Base-by-base conservation (phyloP, 345 rosid genomes). In the Salix exigua region DNA sequence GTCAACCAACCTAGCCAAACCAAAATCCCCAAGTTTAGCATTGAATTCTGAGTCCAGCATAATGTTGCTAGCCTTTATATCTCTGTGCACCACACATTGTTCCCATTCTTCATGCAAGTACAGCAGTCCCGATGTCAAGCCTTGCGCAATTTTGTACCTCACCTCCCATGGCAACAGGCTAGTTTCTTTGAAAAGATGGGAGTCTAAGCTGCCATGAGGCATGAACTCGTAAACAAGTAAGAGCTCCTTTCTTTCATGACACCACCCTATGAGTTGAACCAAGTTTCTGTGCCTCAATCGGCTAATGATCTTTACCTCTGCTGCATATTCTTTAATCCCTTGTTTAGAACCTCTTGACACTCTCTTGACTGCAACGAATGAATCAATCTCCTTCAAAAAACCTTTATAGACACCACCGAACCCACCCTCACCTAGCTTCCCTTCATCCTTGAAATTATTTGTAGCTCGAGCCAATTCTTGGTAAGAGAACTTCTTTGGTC, bases 241-340 rank as follows among this genome's bases (percentile, higher is more conserved):
- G 17, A 84, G 44, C 14, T 79, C 82, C 17, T 23, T 65, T 23
- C 44, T 80, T 55, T 82, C 76, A 40, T 82, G 87, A 61, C 87
- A 79, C 86, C 89, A 86, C 1, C 89, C 89, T 2, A 82, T 46
- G 5, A 86, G 84, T 40, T 78, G 71, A 10, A 84, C 86, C 31
- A 82, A 60, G 61, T 86, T 84, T 38, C 68, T 58, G 50, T 87
- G 87, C 74, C 87, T 77, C 76, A 82, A 26, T 60, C 73, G 77
- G 63, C 83, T 81, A 38, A 87, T 81, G n/a, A 77, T 79, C 71
- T 51, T 81, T 10, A 87, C 80, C 61, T 84, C 87, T 1, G 73
- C 37, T 1, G 62, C 73, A 4, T 79, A 86, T 61, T 86, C 83
- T 31, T 77, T 75, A 17, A 71, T 77, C 2, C 85, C 80, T 71